Conservation (phyloP, 257 asterid genomes). For the Solanum commersonii region DNA sequence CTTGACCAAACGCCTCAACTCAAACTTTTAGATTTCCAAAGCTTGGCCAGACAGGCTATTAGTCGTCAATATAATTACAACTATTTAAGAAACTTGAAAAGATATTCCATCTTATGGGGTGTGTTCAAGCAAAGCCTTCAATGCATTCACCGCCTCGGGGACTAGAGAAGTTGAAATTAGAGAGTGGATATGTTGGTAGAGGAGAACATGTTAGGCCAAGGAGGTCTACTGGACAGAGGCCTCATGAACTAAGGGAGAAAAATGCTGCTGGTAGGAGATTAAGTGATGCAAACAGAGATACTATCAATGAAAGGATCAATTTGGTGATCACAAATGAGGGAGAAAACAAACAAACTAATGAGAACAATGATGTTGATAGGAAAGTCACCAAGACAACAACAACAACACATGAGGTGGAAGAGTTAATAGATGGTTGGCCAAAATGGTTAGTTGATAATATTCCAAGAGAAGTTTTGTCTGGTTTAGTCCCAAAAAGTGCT, state of each 20-base stretch:
- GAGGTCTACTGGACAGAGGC: slow-evolving; percentile 32
- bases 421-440: slow-evolving; percentile 78
- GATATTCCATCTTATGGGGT: slow-evolving; percentile 34
- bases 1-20: not conserved
- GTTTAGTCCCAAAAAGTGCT: slow-evolving; percentile 69
- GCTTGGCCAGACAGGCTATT: not conserved
- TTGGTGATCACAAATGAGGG: slow-evolving; percentile 1
- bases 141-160: slow-evolving; percentile 29
- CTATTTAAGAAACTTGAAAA: not conserved
- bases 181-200: slow-evolving; percentile 32
- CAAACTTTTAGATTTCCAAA: not conserved
- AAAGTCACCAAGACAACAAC: not conserved
- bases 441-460: slow-evolving; percentile 67
- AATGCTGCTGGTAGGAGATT: slow-evolving; percentile 13
- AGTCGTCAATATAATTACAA: not conserved
- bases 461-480: slow-evolving; percentile 51
- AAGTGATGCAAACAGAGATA: slow-evolving; percentile 6
- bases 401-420: slow-evolving; percentile 17
- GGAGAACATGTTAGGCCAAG: slow-evolving; percentile 21
- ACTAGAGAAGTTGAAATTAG: slow-evolving; percentile 42
- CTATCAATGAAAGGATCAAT: slow-evolving; percentile 6
- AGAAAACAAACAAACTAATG: slow-evolving; percentile 17
- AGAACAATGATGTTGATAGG: slow-evolving; percentile 5
- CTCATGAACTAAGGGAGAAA: slow-evolving; percentile 13
- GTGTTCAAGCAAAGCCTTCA: slow-evolving; percentile 35